Percentiles rank a stretch among this genome's conserved stretches.
Conservation (phyloP, 2,329 filamentous ascomycete species). For the Whalleya microplaca region DNA sequence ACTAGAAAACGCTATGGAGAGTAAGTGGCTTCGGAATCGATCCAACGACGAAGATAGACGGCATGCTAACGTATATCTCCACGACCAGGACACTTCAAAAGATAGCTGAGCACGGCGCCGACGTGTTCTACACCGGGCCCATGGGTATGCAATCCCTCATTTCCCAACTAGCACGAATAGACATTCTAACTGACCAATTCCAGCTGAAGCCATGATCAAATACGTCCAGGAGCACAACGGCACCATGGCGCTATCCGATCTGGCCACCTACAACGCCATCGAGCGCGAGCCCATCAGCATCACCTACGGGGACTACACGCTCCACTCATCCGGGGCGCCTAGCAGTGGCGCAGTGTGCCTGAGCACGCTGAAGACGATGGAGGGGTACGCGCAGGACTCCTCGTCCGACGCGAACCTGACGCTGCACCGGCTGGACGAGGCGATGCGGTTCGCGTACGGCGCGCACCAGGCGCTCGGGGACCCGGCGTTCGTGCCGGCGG, state of each 20-base stretch:
- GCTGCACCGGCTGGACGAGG: slow-evolving; percentile 83
- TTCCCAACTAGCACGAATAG: slow-evolving; percentile 11
- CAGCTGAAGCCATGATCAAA: slow-evolving; percentile 71
- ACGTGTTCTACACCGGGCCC: slow-evolving; percentile 74
- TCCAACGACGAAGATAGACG: slow-evolving; percentile 27
- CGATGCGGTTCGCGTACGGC: slow-evolving; percentile 87
- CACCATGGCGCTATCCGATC: slow-evolving; percentile 62
- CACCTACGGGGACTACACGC: slow-evolving; percentile 69
- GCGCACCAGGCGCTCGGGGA: slow-evolving; percentile 80
- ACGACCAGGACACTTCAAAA: slow-evolving; percentile 67
- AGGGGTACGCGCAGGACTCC: slow-evolving; percentile 69
- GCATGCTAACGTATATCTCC: slow-evolving; percentile 28
- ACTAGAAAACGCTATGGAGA: slow-evolving; percentile 78
- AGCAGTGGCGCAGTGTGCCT: slow-evolving; percentile 78
- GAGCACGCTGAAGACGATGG: slow-evolving; percentile 79
- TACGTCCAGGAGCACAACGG: slow-evolving; percentile 72
- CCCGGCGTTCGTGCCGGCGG: slow-evolving; percentile 67
- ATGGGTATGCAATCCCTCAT: slow-evolving; percentile 50
- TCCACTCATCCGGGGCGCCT: slow-evolving; percentile 73
- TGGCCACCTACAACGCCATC: slow-evolving; percentile 67
- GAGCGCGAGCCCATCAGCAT: slow-evolving; percentile 65
- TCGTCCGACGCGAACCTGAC: slow-evolving; percentile 63
- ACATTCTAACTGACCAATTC: slow-evolving; percentile 37
- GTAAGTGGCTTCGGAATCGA: slow-evolving; percentile 17
- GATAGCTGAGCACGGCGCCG: slow-evolving; percentile 73